These are phyloP conservation scores for Trichophyton verrucosum DNA, from an alignment of 2,329 filamentous ascomycete genomes.

Conservation along the genomic window DNA sequence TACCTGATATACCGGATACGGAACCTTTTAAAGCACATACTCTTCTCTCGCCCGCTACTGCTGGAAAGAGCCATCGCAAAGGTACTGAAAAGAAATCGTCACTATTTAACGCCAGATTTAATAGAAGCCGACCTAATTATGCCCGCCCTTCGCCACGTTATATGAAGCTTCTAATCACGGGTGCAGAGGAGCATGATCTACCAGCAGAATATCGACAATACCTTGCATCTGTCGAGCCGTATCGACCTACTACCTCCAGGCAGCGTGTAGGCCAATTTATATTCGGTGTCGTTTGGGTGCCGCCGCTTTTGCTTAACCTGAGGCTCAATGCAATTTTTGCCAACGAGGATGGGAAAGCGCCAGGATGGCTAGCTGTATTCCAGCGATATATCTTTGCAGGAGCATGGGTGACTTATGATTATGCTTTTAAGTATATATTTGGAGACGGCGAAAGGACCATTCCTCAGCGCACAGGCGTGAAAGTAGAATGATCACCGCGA, in stretches of 20 bases:
- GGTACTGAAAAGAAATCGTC: background rate
- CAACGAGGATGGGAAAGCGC: slow-evolving; percentile 54
- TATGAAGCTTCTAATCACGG: slow-evolving; percentile 63
- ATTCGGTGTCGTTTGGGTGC: slow-evolving; percentile 49
- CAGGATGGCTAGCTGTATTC: slow-evolving; percentile 50
- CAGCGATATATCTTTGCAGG: slow-evolving; percentile 43
- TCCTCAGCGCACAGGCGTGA: background rate
- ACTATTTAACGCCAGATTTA: background rate
- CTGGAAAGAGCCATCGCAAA: slow-evolving; percentile 10
- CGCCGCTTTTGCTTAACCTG: slow-evolving; percentile 45
- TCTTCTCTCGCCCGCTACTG: slow-evolving; percentile 52
- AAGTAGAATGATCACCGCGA: background rate
- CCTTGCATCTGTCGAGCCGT: slow-evolving; percentile 56
- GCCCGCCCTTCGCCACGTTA: slow-evolving; percentile 78
- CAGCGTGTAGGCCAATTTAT: slow-evolving; percentile 55
- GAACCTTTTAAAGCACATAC: slow-evolving; percentile 71
- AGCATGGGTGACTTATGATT: slow-evolving; percentile 55
- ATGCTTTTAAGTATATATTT: slow-evolving; percentile 53
- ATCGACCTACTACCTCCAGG: slow-evolving; percentile 51
- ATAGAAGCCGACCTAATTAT: slow-evolving; percentile 11
- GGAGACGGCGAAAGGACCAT: slow-evolving; percentile 71
- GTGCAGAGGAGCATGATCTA: slow-evolving; percentile 67
- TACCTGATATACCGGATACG: slow-evolving; percentile 53
- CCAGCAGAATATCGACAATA: slow-evolving; percentile 67
- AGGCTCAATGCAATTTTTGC: slow-evolving; percentile 37